Conservation (phyloP, 257 asterid genomes). For the Mitragyna speciosa region DNA sequence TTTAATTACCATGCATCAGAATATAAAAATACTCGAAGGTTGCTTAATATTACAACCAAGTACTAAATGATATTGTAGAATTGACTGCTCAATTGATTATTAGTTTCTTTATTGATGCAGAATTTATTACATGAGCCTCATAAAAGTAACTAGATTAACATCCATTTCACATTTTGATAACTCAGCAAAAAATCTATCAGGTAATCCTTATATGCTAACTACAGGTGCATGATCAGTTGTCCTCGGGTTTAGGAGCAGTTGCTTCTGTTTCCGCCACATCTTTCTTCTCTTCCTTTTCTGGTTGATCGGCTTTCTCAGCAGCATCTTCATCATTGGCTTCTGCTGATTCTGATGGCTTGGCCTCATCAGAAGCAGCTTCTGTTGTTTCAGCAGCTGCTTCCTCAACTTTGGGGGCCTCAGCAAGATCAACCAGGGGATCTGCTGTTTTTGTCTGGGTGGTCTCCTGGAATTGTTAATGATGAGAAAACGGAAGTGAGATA, state of each 20-base stretch:
- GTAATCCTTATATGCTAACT: not conserved
- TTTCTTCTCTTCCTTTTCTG: slow-evolving; percentile 19
- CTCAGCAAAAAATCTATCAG: not conserved
- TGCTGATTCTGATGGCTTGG: slow-evolving; percentile 24
- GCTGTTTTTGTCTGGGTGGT: slow-evolving; percentile 36
- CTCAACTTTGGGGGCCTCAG: slow-evolving; percentile 40
- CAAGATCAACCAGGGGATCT: slow-evolving; percentile 39
- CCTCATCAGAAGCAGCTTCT: slow-evolving; percentile 20
- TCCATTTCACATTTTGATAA: not conserved
- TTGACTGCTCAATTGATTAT: not conserved
- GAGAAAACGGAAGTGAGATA: not conserved
- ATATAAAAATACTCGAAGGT: not conserved
- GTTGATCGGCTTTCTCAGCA: slow-evolving; percentile 13
- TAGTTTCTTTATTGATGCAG: slow-evolving; percentile 9
- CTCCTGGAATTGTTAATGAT: slow-evolving; percentile 36
- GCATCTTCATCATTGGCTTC: slow-evolving; percentile 29
- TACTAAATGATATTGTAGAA: not conserved
- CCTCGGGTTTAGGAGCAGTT: slow-evolving; percentile 12
- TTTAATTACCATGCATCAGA: not conserved
- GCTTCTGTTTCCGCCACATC: slow-evolving; percentile 14
- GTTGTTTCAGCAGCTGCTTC: slow-evolving; percentile 28
- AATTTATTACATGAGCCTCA: slow-evolving; percentile 33
- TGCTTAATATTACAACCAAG: not conserved
- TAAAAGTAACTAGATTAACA: slow-evolving; percentile 13
- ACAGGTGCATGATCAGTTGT: slow-evolving; percentile 9